Percentiles rank a stretch among this genome's conserved stretches.
phyloP scores from a whole-genome alignment of 331 rosid genomes.

The Acacia concinna region DNA sequence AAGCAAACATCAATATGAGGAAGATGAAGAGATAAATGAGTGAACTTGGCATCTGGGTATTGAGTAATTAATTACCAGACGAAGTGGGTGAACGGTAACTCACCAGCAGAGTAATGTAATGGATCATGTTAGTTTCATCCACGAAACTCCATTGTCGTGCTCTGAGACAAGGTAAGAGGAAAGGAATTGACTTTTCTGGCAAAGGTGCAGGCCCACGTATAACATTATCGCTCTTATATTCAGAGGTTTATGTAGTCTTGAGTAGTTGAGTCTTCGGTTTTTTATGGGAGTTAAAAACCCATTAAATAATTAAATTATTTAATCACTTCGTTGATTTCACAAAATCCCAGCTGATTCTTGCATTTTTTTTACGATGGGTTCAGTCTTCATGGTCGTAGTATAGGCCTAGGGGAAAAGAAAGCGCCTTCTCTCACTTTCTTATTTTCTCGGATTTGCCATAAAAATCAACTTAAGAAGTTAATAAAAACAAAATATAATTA shows the following conservation, averaged over 20 bases:
- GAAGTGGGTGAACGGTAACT: constrained; percentile 20
- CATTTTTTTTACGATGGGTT: not conserved
- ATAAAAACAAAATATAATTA: not conserved
- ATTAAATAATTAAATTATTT: constrained; percentile 23
- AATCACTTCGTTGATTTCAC: not conserved
- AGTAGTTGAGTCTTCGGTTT: constrained; percentile 24
- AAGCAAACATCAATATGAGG: not conserved
- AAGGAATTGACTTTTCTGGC: constrained; percentile 26
- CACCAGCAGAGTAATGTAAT: constrained; percentile 27
- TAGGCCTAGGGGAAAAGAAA: no score
- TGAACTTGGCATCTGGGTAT: constrained; percentile 35
- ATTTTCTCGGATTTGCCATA: not conserved
- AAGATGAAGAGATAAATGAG: not conserved
- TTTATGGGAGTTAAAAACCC: constrained; percentile 11
- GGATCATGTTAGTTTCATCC: constrained; percentile 39
- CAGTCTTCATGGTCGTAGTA: not conserved
- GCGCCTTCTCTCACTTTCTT: not conserved
- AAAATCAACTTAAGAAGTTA: no score
- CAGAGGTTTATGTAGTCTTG: not conserved
- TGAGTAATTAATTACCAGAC: constrained; percentile 12
- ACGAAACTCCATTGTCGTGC: constrained; percentile 33
- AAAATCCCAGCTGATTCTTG: no score
- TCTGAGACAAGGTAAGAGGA: constrained; percentile 17
- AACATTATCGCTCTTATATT: not conserved
- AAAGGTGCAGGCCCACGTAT: not conserved